Evolutionary conservation across 2,329 filamentous ascomycete species (phyloP).

Genomic region (Fusarium siculi): DNA sequence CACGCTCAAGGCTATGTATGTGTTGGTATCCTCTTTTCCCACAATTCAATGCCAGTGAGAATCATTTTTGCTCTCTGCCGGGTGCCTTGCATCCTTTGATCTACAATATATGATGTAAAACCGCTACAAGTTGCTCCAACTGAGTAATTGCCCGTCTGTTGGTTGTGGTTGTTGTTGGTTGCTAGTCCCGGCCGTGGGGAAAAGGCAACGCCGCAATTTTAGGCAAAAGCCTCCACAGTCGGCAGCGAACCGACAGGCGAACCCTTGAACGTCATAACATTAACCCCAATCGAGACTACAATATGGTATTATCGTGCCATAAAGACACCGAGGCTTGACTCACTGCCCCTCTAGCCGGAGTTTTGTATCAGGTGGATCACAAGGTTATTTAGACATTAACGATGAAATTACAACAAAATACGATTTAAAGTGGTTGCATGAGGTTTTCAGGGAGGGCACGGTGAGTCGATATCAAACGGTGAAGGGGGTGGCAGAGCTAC

Average conservation of each 20-base stretch:
- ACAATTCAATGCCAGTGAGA: not conserved
- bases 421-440: constrained; percentile 35
- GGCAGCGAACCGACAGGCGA: constrained; percentile 7
- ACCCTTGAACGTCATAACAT: constrained; percentile 18
- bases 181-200: constrained; percentile 16
- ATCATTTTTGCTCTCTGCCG: not conserved
- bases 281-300: not conserved
- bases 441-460: constrained; percentile 3
- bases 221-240: constrained; percentile 41
- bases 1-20: not conserved
- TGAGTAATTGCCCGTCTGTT: not conserved
- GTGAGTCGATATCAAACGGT: constrained; percentile 14
- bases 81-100: constrained; percentile 35
- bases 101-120: constrained; percentile 9
- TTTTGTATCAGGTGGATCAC: not conserved
- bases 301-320: constrained; percentile 11
- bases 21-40: not conserved
- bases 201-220: constrained; percentile 25
- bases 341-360: constrained; percentile 11
- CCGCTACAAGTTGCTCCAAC: not conserved
- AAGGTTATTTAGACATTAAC: not conserved
- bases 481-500: constrained; percentile 23
- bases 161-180: constrained; percentile 21
- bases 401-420: constrained; percentile 2
- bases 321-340: constrained; percentile 12